Conservation (phyloP, 1,284 basidiomycete genomes). For the Cutaneotrichosporon mucoides region DNA sequence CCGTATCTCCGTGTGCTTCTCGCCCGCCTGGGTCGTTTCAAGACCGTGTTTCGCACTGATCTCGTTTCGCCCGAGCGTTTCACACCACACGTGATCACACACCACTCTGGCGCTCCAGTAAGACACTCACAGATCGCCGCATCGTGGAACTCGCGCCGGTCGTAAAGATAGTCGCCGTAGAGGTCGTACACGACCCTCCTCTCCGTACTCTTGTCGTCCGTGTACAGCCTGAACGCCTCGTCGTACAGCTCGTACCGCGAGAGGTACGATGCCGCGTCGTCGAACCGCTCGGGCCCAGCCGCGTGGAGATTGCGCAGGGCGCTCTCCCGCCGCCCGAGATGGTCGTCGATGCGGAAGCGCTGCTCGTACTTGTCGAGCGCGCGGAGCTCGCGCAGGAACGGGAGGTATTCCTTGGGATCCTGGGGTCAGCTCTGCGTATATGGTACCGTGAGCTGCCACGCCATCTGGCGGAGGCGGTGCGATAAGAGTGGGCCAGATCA, state of each 20-base stretch:
- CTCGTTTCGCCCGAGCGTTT: too few relatives aligned
- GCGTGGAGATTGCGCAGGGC: slow-evolving; percentile 72
- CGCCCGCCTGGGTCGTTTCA: background rate
- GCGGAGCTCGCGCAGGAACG: slow-evolving; percentile 86
- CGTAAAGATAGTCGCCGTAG: slow-evolving; percentile 86
- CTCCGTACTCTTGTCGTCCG: slow-evolving; percentile 54
- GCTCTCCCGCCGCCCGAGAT: slow-evolving; percentile 70
- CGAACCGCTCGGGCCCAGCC: slow-evolving; percentile 60
- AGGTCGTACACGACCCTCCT: slow-evolving; percentile 67
- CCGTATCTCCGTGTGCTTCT: background rate
- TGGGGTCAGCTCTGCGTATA: background rate
- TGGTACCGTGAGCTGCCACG: background rate
- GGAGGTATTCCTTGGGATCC: slow-evolving; percentile 96
- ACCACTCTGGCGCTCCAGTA: too few relatives aligned
- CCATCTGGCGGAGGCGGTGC: too few relatives aligned
- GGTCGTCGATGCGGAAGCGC: slow-evolving; percentile 87
- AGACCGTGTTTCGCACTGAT: too few relatives aligned
- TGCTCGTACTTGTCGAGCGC: slow-evolving; percentile 78
- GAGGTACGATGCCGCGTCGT: slow-evolving; percentile 74
- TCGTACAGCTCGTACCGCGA: slow-evolving; percentile 74
- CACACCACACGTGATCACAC: slow-evolving; percentile 23
- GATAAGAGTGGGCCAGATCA: too few relatives aligned
- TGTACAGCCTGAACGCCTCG: slow-evolving; percentile 69
- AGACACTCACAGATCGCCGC: slow-evolving; percentile 79
- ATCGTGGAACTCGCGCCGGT: slow-evolving; percentile 74